Evolutionary conservation across 257 asterid genomes (phyloP).

Genomic region (Salvia splendens): DNA sequence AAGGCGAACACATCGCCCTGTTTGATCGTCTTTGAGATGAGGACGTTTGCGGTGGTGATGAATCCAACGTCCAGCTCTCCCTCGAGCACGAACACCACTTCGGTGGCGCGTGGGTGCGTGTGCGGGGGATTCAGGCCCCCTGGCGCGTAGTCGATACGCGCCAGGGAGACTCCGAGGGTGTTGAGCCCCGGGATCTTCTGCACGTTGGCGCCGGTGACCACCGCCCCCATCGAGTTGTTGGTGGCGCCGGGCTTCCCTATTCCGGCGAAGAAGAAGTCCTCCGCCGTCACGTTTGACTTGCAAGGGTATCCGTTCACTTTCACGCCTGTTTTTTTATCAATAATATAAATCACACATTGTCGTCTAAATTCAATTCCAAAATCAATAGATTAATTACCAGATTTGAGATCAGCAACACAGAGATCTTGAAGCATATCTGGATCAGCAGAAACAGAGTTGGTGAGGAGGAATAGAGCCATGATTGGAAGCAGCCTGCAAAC

Average conservation of each 20-base stretch:
- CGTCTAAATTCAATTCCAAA: too few relatives aligned
- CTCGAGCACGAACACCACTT: constrained; percentile 50
- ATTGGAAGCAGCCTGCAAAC: constrained; percentile 10
- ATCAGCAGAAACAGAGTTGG: constrained; percentile 42
- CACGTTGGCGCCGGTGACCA: constrained; percentile 64
- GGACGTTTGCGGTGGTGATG: constrained; percentile 42
- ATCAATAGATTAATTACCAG: constrained; percentile 32
- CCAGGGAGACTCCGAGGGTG: constrained; percentile 67
- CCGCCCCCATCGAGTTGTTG: constrained; percentile 58
- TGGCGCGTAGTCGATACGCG: constrained; percentile 75
- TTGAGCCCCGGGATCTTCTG: constrained; percentile 65
- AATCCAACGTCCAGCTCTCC: constrained; percentile 47
- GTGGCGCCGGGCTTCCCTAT: constrained; percentile 61
- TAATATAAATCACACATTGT: too few relatives aligned
- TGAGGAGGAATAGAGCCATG: constrained; percentile 21
- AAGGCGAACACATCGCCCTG: constrained; percentile 60
- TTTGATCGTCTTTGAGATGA: constrained; percentile 48
- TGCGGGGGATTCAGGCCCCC: constrained; percentile 69
- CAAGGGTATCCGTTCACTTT: constrained; percentile 64
- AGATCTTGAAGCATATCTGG: constrained; percentile 56
- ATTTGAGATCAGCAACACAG: constrained; percentile 53
- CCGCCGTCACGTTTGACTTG: constrained; percentile 55
- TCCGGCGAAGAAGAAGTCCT: constrained; percentile 57
- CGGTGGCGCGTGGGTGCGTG: constrained; percentile 79
- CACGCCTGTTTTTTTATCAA: constrained; percentile 35